These are phyloP conservation scores for Wilcoxina mikolae DNA, from an alignment of 495 filamentous ascomycete species.

Conservation along the genomic window DNA sequence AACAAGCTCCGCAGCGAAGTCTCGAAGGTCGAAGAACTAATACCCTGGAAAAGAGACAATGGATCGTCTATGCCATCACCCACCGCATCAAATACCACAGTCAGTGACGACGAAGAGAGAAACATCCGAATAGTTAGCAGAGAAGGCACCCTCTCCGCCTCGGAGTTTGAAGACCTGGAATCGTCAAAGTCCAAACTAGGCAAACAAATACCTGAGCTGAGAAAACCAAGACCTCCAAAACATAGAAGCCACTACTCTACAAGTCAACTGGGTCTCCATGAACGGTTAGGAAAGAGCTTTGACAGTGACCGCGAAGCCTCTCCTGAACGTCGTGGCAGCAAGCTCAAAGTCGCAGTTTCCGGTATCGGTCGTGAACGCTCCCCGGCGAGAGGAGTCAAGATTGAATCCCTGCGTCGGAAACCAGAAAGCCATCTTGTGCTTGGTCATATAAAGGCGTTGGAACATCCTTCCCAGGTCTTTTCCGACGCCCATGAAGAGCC, in stretches of 20 bases:
- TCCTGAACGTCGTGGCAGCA: conserved; percentile 4
- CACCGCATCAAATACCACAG: conserved; percentile 18
- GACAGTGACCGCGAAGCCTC: conserved; percentile 14
- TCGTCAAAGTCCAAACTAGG: background rate
- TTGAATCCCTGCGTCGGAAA: conserved; percentile 10
- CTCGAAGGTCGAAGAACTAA: conserved; percentile 23
- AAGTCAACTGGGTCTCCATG: too few relatives aligned
- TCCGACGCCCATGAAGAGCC: conserved; percentile 1
- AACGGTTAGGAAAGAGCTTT: background rate
- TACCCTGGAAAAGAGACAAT: conserved; percentile 12
- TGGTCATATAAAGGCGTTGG: background rate
- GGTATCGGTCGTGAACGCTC: conserved; percentile 13
- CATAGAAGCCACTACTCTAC: conserved; percentile 11
- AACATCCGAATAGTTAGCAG: background rate
- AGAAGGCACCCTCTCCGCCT: conserved; percentile 12
- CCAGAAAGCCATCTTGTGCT: background rate
- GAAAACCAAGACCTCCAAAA: conserved; percentile 9
- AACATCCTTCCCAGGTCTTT: background rate
- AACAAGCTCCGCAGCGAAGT: conserved; percentile 27
- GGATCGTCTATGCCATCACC: conserved; percentile 14
- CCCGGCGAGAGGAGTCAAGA: conserved; percentile 10
- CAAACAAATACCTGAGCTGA: conserved; percentile 2
- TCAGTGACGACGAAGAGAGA: conserved; percentile 23
- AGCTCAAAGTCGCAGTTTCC: conserved; percentile 3
- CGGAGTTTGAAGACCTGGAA: conserved; percentile 18